A percentile compares a stretch with the other conserved stretches of the same genome.
Evolutionary conservation across 2,329 filamentous ascomycete genomes (phyloP).

Genomic region (Xylaria sp.): DNA sequence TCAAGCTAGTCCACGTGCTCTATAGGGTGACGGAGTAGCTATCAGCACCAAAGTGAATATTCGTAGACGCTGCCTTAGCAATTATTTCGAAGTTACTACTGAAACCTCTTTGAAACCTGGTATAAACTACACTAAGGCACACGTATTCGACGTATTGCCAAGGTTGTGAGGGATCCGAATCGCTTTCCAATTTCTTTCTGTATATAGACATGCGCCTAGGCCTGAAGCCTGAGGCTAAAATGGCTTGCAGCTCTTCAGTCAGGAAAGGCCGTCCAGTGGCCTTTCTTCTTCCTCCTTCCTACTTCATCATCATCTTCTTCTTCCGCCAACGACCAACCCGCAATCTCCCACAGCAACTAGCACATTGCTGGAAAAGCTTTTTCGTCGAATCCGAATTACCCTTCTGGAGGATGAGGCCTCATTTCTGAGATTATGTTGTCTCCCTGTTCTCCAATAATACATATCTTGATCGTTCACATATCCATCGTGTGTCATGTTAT

Average conservation of each 20-base stretch:
- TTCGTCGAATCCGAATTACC: neutral
- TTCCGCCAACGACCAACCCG: neutral
- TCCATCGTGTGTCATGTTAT: slow-evolving; percentile 6
- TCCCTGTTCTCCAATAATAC: neutral
- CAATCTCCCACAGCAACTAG: neutral
- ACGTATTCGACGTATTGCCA: neutral
- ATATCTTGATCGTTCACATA: neutral
- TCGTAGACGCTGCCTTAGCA: neutral
- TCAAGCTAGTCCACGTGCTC: neutral
- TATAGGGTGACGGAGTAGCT: neutral
- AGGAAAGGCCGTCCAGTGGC: neutral
- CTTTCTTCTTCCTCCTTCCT: neutral
- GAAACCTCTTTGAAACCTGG: neutral
- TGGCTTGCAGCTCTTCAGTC: neutral
- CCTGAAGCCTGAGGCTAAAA: neutral
- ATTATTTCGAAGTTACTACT: neutral
- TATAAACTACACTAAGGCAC: neutral
- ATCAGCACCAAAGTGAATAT: neutral
- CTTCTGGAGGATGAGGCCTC: slow-evolving; percentile 2
- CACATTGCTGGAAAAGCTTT: neutral
- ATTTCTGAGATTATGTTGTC: neutral
- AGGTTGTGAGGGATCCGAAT: neutral
- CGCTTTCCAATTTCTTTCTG: neutral
- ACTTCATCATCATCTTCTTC: no score
- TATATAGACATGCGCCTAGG: neutral